Conservation (phyloP, 2,329 filamentous ascomycete species). For the Paraphoma sp. region DNA sequence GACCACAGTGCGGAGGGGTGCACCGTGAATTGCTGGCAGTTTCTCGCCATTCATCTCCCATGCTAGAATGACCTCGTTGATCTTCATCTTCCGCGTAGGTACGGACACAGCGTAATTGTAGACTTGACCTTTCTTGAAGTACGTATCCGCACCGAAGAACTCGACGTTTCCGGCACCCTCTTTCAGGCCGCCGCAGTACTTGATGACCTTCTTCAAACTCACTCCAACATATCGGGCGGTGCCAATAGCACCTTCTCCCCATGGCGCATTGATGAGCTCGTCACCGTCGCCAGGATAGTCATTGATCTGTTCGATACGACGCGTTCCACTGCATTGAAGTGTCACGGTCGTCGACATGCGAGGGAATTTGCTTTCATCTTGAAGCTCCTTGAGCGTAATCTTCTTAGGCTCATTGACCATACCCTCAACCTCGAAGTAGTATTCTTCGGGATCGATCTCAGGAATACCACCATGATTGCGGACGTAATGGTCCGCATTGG, state of each 20-base stretch:
- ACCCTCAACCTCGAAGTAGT: slow-evolving; percentile 63
- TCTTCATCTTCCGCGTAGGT: slow-evolving; percentile 71
- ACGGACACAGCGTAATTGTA: slow-evolving; percentile 74
- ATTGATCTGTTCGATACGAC: slow-evolving; percentile 71
- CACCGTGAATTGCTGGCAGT: slow-evolving; percentile 71
- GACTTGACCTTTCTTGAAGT: slow-evolving; percentile 71
- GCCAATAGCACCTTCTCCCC: slow-evolving; percentile 67
- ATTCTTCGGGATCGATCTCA: slow-evolving; percentile 64
- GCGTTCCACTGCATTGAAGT: slow-evolving; percentile 73
- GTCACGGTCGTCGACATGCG: slow-evolving; percentile 65
- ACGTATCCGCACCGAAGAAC: slow-evolving; percentile 73
- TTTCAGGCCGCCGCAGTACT: slow-evolving; percentile 69
- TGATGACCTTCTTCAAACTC: slow-evolving; percentile 72
- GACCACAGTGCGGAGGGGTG: slow-evolving; percentile 67
- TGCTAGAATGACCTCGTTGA: slow-evolving; percentile 70
- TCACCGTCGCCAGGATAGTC: slow-evolving; percentile 72
- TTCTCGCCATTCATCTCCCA: slow-evolving; percentile 76
- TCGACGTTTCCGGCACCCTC: slow-evolving; percentile 67
- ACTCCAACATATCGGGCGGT: slow-evolving; percentile 70
- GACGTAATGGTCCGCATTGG: slow-evolving; percentile 70
- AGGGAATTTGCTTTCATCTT: slow-evolving; percentile 66
- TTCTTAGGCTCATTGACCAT: slow-evolving; percentile 65
- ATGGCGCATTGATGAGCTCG: slow-evolving; percentile 56
- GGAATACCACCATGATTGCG: slow-evolving; percentile 77
- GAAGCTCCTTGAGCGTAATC: slow-evolving; percentile 66